Evolutionary conservation across 1,139 yeast species (phyloP), one percentile per base, ranked within the genome.

Genomic region (Wickerhamomyces sp.): DNA sequence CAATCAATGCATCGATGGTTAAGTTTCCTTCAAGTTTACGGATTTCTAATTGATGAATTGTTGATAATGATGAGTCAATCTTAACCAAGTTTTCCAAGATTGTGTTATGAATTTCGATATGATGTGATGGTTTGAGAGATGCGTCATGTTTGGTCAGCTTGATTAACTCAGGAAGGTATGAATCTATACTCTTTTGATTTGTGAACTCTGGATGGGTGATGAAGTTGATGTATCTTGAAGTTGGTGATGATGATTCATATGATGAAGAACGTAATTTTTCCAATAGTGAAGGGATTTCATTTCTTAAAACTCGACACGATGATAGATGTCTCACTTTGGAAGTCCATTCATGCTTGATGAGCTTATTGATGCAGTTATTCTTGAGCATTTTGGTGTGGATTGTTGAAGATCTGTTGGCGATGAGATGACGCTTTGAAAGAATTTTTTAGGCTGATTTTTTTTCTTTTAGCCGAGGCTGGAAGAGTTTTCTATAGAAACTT

Each of bases 11-110:
- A 2, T 42, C 47, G 1, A 36, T 9, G 0, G 48, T 42, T 14
- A 55, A 14, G 4, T 13, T 9, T 5, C 50, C 55, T 4, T 49
- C 44, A 2, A 55, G 27, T 27, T 44, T 43, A 3, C 27, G 4
- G 27, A 58, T 37, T 5, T 49, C 46, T 32, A 49, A 47, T 39
- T 48, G 47, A 41, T 55, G 58, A 7, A 39, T 30, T 5, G 46
- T 48, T 8, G 53, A 49, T 27, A 58, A 38, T 14, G 55, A 51
- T 1, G 53, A 38, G 31, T 58, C 60, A 30, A 44, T 34, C 27
- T 42, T 34, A n/a, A 52, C 23, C 4, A 52, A 47, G 8, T 48
- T 45, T 15, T 49, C 39, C 38, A 58, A 34, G 6, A 55, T 54
- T 2, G 36, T 27, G 37, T 58, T 58, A 32, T 56, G 59, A 1